Conservation (phyloP, 2,329 filamentous ascomycete genomes). For the Pseudogymnoascus sp. region DNA sequence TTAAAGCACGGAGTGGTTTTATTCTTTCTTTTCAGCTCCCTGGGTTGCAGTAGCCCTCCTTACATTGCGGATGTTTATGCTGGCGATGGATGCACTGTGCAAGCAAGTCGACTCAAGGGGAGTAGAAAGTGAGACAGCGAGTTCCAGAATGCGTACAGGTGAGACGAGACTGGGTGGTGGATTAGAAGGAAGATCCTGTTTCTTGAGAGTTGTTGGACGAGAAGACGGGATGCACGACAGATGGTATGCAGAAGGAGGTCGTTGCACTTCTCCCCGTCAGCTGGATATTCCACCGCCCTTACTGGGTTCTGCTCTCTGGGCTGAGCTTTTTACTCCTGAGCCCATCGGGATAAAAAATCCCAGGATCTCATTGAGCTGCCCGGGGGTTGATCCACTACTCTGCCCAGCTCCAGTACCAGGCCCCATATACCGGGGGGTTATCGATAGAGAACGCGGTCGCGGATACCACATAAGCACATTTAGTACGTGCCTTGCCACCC, state of each 20-base stretch:
- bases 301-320: background rate
- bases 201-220: background rate
- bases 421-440: slow-evolving; percentile 1
- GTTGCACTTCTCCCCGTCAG: background rate
- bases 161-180: background rate
- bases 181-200: background rate
- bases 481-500: background rate
- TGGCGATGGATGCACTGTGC: background rate
- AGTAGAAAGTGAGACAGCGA: background rate
- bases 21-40: slow-evolving; percentile 5
- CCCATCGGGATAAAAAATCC: background rate
- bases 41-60: background rate
- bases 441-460: background rate
- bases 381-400: background rate
- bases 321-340: slow-evolving; percentile 4
- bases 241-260: background rate
- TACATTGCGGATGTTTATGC: slow-evolving; percentile 7
- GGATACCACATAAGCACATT: background rate
- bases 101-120: background rate
- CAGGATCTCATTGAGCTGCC: slow-evolving; percentile 2
- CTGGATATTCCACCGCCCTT: background rate
- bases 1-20: background rate
- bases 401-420: background rate
- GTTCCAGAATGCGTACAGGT: slow-evolving; percentile 2
- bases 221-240: slow-evolving; percentile 1